These are phyloP conservation scores for Gamsiella multidivaricata DNA, from an alignment of 192 early-diverging fungal species.

Conservation along the genomic window DNA sequence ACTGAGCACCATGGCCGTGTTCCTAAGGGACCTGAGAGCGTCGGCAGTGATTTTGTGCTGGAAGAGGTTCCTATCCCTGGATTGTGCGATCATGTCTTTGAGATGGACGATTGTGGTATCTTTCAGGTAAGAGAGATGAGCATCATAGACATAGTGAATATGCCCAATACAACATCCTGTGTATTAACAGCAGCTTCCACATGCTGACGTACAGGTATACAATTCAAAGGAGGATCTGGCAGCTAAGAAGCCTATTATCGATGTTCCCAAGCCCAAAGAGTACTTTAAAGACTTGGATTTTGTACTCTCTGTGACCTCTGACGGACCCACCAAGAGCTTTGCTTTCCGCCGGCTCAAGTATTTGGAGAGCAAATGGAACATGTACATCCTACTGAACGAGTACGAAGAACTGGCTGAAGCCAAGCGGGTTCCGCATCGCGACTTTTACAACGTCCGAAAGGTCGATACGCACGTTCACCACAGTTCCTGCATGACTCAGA, in stretches of 20 bases:
- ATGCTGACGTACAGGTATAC: constrained; percentile 15
- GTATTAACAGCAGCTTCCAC: not conserved
- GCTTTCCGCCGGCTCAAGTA: constrained; percentile 90
- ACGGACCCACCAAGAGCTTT: constrained; percentile 94
- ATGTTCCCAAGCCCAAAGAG: constrained; percentile 80
- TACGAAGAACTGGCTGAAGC: constrained; percentile 93
- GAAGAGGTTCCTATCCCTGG: constrained; percentile 57
- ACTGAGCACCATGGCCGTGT: constrained; percentile 34
- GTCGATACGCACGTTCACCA: constrained; percentile 98
- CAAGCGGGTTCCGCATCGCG: constrained; percentile 92
- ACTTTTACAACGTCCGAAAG: constrained; percentile 98
- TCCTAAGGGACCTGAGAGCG: constrained; percentile 40
- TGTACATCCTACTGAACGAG: constrained; percentile 93
- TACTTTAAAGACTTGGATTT: constrained; percentile 90
- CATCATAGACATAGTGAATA: too few species aligned
- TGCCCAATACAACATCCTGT: too few species aligned
- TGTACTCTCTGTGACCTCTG: constrained; percentile 78
- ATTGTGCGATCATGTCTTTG: constrained; percentile 49
- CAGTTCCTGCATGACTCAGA: constrained; percentile 95
- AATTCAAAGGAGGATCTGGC: constrained; percentile 23
- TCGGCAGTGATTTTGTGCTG: constrained; percentile 58
- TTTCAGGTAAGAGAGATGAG: constrained; percentile 63
- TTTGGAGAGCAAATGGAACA: constrained; percentile 92
- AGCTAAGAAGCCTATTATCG: constrained; percentile 48
- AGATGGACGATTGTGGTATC: constrained; percentile 70